Conservation (phyloP, 371 early-diverging fungal species). For the Fennellomyces sp. region DNA sequence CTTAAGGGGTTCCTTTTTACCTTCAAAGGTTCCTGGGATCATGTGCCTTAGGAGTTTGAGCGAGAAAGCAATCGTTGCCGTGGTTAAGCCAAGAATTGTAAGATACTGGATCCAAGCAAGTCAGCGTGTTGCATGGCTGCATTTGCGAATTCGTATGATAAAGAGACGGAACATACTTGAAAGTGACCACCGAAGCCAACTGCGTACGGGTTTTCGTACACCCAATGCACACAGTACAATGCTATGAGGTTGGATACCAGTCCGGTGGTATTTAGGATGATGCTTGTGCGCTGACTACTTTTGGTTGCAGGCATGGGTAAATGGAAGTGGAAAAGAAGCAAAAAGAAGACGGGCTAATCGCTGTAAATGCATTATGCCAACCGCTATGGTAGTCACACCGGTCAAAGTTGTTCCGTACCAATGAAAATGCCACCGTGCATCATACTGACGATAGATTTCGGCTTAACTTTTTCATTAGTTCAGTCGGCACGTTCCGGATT, state of each 20-base stretch:
- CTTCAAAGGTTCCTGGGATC: conserved; percentile 14
- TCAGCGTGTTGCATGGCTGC: background rate
- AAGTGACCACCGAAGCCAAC: conserved; percentile 48
- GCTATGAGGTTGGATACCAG: conserved; percentile 33
- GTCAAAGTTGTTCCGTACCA: no score
- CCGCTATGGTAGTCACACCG: no score
- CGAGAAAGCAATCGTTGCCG: conserved; percentile 24
- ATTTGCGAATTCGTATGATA: background rate
- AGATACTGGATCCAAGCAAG: conserved; percentile 13
- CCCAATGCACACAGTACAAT: conserved; percentile 29
- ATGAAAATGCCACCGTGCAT: no score
- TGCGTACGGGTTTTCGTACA: conserved; percentile 40
- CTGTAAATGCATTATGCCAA: no score
- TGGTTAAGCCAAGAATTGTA: conserved; percentile 28
- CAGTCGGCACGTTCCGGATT: no score
- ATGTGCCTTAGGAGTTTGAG: conserved; percentile 16
- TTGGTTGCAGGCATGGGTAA: no score
- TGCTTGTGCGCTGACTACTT: no score
- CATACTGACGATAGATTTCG: no score
- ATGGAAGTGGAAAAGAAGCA: background rate
- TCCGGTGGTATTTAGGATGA: conserved; percentile 28
- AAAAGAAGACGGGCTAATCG: no score
- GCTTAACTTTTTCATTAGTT: no score
- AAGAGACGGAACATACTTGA: conserved; percentile 24
- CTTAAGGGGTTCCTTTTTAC: conserved; percentile 6